These are phyloP conservation scores for Auxenochlorella protothecoides DNA, from an alignment of 139 green algal genomes.

Conservation along the genomic window DNA sequence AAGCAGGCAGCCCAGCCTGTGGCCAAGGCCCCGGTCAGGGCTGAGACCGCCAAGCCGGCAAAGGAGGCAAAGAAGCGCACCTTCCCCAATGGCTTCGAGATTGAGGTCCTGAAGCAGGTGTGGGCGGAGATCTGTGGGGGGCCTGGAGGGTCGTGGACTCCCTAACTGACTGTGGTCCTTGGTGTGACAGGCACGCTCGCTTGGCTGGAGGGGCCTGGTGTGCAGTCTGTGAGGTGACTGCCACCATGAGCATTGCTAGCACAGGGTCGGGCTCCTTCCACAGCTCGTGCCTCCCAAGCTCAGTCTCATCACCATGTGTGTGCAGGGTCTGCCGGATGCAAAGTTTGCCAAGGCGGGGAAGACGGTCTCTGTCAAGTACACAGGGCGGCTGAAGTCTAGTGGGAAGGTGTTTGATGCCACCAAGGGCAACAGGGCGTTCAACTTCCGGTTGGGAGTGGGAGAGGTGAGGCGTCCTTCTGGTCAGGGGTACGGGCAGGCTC, in stretches of 20 bases:
- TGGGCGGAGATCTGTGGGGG: neutral
- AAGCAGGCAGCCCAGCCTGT: slow-evolving; percentile 14
- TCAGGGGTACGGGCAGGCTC: too few relatives aligned
- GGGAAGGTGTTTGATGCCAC: slow-evolving; percentile 85
- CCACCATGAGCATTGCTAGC: too few relatives aligned
- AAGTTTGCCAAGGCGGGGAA: slow-evolving; percentile 69
- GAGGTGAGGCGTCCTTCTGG: slow-evolving; percentile 35
- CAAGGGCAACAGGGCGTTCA: slow-evolving; percentile 58
- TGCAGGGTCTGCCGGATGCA: slow-evolving; percentile 43
- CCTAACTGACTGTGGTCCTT: neutral
- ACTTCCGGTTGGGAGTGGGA: slow-evolving; percentile 74
- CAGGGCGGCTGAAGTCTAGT: slow-evolving; percentile 62
- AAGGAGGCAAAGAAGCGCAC: slow-evolving; percentile 21
- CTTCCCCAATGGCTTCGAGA: slow-evolving; percentile 68
- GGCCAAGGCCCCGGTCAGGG: slow-evolving; percentile 10
- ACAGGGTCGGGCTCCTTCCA: neutral
- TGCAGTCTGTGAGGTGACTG: too few relatives aligned
- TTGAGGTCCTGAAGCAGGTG: slow-evolving; percentile 54
- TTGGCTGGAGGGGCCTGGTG: too few relatives aligned
- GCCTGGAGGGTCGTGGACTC: neutral
- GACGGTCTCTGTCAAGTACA: slow-evolving; percentile 54
- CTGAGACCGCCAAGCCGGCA: neutral
- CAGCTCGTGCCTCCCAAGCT: neutral
- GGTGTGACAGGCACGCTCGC: neutral
- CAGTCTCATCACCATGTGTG: neutral